A percentile compares a stretch with the other conserved stretches of the same genome.
These are phyloP conservation scores for Trypanosoma theileri DNA, from an alignment of 208 protist genomes.

Conservation along the genomic window DNA sequence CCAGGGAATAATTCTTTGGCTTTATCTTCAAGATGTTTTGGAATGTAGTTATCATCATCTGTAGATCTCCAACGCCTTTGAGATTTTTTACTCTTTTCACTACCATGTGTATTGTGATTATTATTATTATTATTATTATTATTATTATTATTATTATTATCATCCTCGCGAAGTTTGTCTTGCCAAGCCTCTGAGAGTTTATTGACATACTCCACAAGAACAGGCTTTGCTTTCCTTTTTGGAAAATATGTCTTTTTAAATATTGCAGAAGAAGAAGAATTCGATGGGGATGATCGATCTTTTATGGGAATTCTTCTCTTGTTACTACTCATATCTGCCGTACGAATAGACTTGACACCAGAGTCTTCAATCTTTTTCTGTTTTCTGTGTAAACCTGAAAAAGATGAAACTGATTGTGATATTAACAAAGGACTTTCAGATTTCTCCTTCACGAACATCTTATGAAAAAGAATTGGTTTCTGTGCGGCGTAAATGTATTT, in stretches of 20 bases:
- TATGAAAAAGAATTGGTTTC: too few species aligned
- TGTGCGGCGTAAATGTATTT: too few species aligned
- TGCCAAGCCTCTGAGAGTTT: constrained; percentile 18
- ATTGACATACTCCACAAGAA: constrained; percentile 24
- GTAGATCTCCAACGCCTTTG: background rate
- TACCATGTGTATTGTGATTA: background rate
- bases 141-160: background rate
- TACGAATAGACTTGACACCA: too few species aligned
- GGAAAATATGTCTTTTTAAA: background rate
- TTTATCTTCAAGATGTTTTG: background rate
- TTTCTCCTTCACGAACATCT: too few species aligned
- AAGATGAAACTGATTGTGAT: too few species aligned
- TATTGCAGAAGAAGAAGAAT: background rate
- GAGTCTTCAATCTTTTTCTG: too few species aligned
- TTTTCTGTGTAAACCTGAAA: too few species aligned
- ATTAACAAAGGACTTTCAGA: too few species aligned
- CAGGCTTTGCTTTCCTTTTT: constrained; percentile 10
- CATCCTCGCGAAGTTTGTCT: constrained; percentile 17
- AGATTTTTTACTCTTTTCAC: background rate
- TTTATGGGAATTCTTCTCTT: too few species aligned
- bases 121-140: background rate
- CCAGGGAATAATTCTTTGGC: constrained; percentile 13
- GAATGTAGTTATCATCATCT: background rate
- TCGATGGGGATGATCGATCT: background rate
- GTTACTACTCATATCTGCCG: too few species aligned